Evolutionary conservation across 306 rosid species (phyloP).

Genomic region (Carpinus viminea): DNA sequence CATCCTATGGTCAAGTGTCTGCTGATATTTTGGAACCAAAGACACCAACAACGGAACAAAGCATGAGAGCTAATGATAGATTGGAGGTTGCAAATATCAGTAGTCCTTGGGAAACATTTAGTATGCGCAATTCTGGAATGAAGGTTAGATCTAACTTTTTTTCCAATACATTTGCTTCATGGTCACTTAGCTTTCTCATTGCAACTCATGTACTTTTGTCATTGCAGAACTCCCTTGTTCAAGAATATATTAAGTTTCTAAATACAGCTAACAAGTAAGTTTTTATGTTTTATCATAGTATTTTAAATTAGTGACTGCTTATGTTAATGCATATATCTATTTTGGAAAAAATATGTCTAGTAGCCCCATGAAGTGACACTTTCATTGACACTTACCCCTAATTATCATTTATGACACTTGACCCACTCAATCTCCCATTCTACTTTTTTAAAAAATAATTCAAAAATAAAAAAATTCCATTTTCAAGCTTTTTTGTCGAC

Average conservation of each 20-base stretch:
- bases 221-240: constrained; percentile 61
- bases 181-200: constrained; percentile 11
- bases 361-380: no score
- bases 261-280: constrained; percentile 88
- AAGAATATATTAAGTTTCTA: constrained; percentile 58
- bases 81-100: constrained; percentile 34
- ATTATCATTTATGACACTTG: no score
- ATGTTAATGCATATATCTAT: neutral
- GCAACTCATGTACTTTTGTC: constrained; percentile 10
- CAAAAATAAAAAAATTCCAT: no score
- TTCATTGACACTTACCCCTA: no score
- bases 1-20: constrained; percentile 34
- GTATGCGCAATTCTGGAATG: constrained; percentile 51
- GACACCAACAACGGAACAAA: constrained; percentile 51
- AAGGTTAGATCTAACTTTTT: constrained; percentile 52
- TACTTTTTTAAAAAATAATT: no score
- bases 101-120: constrained; percentile 76
- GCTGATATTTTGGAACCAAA: constrained; percentile 51
- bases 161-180: neutral
- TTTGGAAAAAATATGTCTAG: no score
- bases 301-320: neutral
- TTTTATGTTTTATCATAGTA: neutral
- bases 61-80: constrained; percentile 27
- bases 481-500: no score
- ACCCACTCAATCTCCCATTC: no score